Percentiles rank a stretch among this genome's conserved stretches.
Conservation (phyloP, 805 yeast species). For the Ogataea saltuana region DNA sequence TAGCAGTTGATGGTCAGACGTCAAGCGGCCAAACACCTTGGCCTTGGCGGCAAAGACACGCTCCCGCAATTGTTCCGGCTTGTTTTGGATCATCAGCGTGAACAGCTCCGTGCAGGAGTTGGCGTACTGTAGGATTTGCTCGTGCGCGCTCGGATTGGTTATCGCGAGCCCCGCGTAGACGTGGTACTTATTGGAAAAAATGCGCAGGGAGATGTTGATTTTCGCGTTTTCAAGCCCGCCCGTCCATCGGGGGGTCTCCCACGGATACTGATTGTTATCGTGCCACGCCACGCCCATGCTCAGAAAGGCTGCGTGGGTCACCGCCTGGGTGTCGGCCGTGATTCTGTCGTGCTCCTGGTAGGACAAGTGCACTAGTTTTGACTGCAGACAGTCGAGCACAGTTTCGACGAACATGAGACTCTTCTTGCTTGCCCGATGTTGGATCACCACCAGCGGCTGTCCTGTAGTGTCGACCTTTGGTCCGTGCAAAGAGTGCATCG, state of each 20-base stretch:
- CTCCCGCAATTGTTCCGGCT: conserved; percentile 53
- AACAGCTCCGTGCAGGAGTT: conserved; percentile 79
- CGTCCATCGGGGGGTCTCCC: conserved; percentile 82
- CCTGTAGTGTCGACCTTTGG: conserved; percentile 87
- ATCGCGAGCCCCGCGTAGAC: conserved; percentile 97
- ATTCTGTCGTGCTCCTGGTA: conserved; percentile 92
- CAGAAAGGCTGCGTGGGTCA: conserved; percentile 95
- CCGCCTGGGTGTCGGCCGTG: conserved; percentile 98
- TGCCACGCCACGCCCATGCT: conserved; percentile 98
- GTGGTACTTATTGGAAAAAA: conserved; percentile 94
- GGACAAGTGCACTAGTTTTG: conserved; percentile 72
- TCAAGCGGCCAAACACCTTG: conserved; percentile 71
- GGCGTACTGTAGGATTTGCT: conserved; percentile 87
- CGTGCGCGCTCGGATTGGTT: conserved; percentile 92
- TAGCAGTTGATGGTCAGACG: conserved; percentile 54
- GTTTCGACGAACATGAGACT: conserved; percentile 61
- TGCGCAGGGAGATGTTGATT: conserved; percentile 87
- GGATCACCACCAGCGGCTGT: conserved; percentile 87
- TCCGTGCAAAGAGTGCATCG: conserved; percentile 93
- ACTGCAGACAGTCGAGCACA: conserved; percentile 69
- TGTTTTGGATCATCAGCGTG: conserved; percentile 76
- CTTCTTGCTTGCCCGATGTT: conserved; percentile 63
- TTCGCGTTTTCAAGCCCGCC: conserved; percentile 97
- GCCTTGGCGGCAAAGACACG: conserved; percentile 68
- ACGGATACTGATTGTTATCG: conserved; percentile 78